Base-by-base conservation (phyloP, 345 rosid genomes). In the Draba incana region DNA sequence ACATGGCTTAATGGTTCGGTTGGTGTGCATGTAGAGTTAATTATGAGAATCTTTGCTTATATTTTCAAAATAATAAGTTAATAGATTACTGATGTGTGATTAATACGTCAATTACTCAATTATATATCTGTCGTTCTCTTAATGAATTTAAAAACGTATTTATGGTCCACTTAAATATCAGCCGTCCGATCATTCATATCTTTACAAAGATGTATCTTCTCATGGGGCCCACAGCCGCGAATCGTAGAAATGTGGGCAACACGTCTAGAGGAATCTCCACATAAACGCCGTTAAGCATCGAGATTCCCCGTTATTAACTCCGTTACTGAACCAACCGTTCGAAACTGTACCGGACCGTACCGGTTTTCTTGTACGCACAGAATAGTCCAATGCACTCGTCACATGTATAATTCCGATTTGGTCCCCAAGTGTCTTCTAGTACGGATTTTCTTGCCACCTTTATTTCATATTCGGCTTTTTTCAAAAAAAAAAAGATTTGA, bases 241-340 rank as follows among this genome's bases (percentile, higher is more conserved):
- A 51, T 67, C 77, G 57, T 42, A 74, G 68, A 67, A 59, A 58
- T 42, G 68, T 66, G 72, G 68, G 72, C 62, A 12, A 51, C 77
- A 74, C 72, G 77, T 74, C 62, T 57, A 35, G 77, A 55, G 68
- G 72, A 66, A 66, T 67, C 72, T 66, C 35, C 16, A 23, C 27
- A 42, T 57, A 30, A 49, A 65, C 72, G 68, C 50, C 67, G 72
- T 74, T 53, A 67, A 2, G 3, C 57, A 9, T 28, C 51, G 20
- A 67, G 72, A 67, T 74, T 74, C 77, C 62, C 68, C 72, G 68
- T 74, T 74, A 43, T 20, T 49, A 66, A 73, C 54, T 50, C 71
- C 53, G 71, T 59, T 59, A 51, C 6, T 12, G 57, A 51, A 9
- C 33, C 15, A 51, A 58, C 72, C 62, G 31, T 66, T 52, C 11